Evolutionary conservation across 2,329 filamentous ascomycete species (phyloP).

Genomic region (Myrmaecium sp.): DNA sequence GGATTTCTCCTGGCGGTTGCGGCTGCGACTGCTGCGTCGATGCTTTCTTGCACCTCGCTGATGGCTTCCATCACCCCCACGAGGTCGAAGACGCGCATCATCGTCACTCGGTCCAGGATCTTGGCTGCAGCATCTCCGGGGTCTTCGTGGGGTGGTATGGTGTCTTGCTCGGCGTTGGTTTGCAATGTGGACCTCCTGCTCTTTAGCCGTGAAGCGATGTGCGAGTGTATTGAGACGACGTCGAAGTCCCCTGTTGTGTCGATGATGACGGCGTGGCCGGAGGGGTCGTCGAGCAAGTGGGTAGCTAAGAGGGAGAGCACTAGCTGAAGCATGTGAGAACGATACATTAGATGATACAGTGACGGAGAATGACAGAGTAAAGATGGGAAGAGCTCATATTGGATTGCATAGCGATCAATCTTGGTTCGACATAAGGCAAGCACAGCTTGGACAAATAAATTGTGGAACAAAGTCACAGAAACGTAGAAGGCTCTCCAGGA

Average conservation of each 20-base stretch:
- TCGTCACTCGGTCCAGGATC: slow-evolving; percentile 26
- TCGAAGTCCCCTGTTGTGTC: slow-evolving; percentile 31
- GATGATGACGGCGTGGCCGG: slow-evolving; percentile 23
- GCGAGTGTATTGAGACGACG: slow-evolving; percentile 21
- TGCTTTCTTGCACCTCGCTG: slow-evolving; percentile 23
- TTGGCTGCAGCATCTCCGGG: slow-evolving; percentile 15
- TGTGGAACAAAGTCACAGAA: too few relatives aligned
- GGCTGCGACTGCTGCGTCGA: slow-evolving; percentile 8
- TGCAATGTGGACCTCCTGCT: neutral
- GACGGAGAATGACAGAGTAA: too few relatives aligned
- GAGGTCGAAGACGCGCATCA: slow-evolving; percentile 35
- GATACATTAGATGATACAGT: too few relatives aligned
- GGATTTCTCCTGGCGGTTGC: neutral
- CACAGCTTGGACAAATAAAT: too few relatives aligned
- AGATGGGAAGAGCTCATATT: too few relatives aligned
- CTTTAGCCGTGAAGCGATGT: slow-evolving; percentile 11
- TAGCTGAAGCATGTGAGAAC: too few relatives aligned
- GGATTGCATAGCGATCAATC: too few relatives aligned
- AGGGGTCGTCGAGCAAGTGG: slow-evolving; percentile 17
- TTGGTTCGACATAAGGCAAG: too few relatives aligned
- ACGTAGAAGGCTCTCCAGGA: too few relatives aligned
- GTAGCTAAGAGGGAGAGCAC: slow-evolving; percentile 19
- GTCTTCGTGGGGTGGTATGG: too few relatives aligned
- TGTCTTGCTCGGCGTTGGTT: neutral
- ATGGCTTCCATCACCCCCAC: slow-evolving; percentile 30